Evolutionary conservation across 345 rosid species (phyloP), one percentile per base, ranked within the genome.

Genomic region (Hypericum androsaemum): DNA sequence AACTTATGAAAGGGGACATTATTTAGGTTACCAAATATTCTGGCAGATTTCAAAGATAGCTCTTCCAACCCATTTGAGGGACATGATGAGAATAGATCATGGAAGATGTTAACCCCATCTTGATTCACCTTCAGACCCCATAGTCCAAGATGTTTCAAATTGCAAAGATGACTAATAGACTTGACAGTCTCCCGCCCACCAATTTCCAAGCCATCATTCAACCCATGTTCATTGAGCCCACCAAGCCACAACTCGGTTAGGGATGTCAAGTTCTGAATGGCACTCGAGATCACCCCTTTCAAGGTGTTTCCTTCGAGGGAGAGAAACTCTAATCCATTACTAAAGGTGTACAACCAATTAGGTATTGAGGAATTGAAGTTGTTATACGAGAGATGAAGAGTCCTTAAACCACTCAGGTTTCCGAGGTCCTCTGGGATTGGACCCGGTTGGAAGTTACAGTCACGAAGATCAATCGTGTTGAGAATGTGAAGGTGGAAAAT

Each of bases 281-380:
- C 48, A 12, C 48, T 12, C 15, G 16, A 45, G 15, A 45, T 45
- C 7, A 12, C 48, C 8, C 48, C 48, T 45, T 45, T 12, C 48
- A 45, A 45, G 15, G 7, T 28, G 16, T 45, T 45, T 10, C 16
- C 17, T 7, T 15, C 7, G 5, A 45, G 15, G 48, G 8, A 12
- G 48, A 45, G 48, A 5, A 45, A 8, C 15, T 45, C 8, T 8
- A 45, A n/a, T n/a, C n/a, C n/a, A n/a, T n/a, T n/a, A n/a, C n/a
- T 11, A 2, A 5, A 28, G 48, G 6, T 45, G 7, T 12, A n/a
- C 48, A 69, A 3, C 74, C 65, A 60, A 5, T 16, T 13, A 43
- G 43, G 56, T 11, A 52, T 28, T 28, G 5, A 45, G 15, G 32
- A 22, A 45, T 15, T 45, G 48, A 45, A 45, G 5, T 45, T 15